Conservation (phyloP, 257 asterid species). For the Coffea eugenioides region DNA sequence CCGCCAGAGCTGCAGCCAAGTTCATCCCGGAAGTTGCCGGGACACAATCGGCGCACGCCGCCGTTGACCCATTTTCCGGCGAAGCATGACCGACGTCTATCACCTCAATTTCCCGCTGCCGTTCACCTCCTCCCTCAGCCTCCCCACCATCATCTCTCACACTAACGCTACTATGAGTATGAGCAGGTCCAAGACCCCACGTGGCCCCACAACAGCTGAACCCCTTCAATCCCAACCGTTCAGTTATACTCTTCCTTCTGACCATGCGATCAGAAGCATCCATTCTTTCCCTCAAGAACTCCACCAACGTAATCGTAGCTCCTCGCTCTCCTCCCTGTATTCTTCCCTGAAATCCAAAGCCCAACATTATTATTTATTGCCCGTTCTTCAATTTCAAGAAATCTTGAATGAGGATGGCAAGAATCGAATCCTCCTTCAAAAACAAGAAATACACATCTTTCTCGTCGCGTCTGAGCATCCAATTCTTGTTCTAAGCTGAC, state of each 20-base stretch:
- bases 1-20: conserved; percentile 80
- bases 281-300: conserved; percentile 53
- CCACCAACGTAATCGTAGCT: conserved; percentile 37
- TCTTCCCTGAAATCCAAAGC: conserved; percentile 58
- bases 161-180: conserved; percentile 25
- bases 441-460: background rate
- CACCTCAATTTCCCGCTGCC: conserved; percentile 21
- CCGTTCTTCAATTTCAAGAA: background rate
- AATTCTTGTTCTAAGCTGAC: background rate
- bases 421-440: background rate
- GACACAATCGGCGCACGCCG: conserved; percentile 35
- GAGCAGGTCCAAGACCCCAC: conserved; percentile 45
- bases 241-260: conserved; percentile 53
- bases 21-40: conserved; percentile 60
- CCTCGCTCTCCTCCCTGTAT: conserved; percentile 39
- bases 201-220: conserved; percentile 62
- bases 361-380: conserved; percentile 36
- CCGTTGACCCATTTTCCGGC: conserved; percentile 25
- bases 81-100: conserved; percentile 2
- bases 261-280: conserved; percentile 49
- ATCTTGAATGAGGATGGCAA: background rate
- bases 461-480: no score
- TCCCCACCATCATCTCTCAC: conserved; percentile 37
- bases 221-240: conserved; percentile 67
- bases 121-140: conserved; percentile 14